Conservation (phyloP, 2,329 filamentous ascomycete genomes). For the Cladosporium halotolerans region DNA sequence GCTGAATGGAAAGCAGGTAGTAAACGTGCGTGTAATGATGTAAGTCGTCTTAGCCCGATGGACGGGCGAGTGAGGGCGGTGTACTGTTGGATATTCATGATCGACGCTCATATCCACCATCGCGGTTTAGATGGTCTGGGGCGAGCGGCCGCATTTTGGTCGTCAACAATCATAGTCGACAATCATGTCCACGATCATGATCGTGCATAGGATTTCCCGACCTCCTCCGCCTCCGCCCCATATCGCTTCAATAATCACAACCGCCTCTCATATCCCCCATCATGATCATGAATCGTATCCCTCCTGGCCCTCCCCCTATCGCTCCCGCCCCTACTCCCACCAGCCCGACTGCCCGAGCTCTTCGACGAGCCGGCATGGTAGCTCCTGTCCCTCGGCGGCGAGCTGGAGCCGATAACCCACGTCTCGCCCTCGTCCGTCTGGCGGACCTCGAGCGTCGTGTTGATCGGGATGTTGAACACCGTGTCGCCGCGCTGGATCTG, state of each 20-base stretch:
- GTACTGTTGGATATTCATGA: no score
- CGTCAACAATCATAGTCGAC: no score
- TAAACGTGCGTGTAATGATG: no score
- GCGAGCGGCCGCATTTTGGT: no score
- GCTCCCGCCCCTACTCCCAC: conserved; percentile 15
- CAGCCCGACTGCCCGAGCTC: conserved; percentile 19
- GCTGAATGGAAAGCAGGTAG: background rate
- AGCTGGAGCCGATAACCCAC: conserved; percentile 18
- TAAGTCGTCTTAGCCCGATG: no score
- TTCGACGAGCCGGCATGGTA: conserved; percentile 18
- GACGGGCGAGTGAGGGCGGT: no score
- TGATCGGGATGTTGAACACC: conserved; percentile 23
- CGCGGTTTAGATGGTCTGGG: no score
- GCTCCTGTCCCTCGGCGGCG: conserved; percentile 18
- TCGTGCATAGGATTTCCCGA: no score
- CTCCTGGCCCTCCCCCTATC: conserved; percentile 8
- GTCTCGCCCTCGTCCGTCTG: conserved; percentile 22
- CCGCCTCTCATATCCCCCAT: conserved; percentile 16
- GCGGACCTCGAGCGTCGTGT: conserved; percentile 22
- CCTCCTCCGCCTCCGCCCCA: no score
- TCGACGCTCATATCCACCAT: no score
- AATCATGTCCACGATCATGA: background rate
- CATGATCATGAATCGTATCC: conserved; percentile 15
- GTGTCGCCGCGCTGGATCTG: conserved; percentile 23
- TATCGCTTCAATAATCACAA: background rate